A percentile compares a stretch with the other conserved stretches of the same genome.
These are phyloP conservation scores for Tetrapisispora fleetii DNA, from an alignment of 805 yeast genomes.

Conservation along the genomic window DNA sequence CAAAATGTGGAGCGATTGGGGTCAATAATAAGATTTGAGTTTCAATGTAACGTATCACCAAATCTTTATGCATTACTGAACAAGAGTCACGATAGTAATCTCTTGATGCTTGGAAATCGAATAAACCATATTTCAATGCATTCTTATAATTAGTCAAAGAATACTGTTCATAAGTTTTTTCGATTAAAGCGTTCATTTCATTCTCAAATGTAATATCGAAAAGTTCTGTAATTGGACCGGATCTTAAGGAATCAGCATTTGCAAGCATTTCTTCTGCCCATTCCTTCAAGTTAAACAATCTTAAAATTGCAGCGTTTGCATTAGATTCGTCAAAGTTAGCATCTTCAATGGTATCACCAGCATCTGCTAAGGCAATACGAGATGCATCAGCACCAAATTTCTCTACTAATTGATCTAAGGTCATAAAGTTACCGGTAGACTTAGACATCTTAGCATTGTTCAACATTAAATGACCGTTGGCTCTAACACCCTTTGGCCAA, in stretches of 20 bases:
- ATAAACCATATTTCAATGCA: constrained; percentile 84
- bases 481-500: constrained; percentile 94
- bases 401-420: constrained; percentile 69
- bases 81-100: constrained; percentile 87
- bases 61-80: constrained; percentile 68
- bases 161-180: constrained; percentile 63
- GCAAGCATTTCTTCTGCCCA: constrained; percentile 80
- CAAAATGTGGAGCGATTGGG: constrained; percentile 93
- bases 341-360: constrained; percentile 95
- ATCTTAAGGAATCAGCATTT: constrained; percentile 43
- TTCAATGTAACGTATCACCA: constrained; percentile 75
- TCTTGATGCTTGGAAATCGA: constrained; percentile 90
- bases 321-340: constrained; percentile 95
- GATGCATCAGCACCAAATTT: constrained; percentile 97
- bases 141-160: constrained; percentile 68
- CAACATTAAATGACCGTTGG: constrained; percentile 89
- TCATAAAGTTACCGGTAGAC: constrained; percentile 94
- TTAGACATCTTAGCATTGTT: constrained; percentile 98
- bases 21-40: constrained; percentile 74
- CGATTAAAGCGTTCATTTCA: constrained; percentile 79
- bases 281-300: constrained; percentile 84
- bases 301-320: constrained; percentile 94
- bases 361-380: constrained; percentile 95
- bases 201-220: constrained; percentile 86
- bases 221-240: constrained; percentile 46